Percentiles rank a stretch among this genome's conserved stretches.
Conservation (phyloP, 1,284 basidiomycete genomes). For the Sporisorium reilianum region DNA sequence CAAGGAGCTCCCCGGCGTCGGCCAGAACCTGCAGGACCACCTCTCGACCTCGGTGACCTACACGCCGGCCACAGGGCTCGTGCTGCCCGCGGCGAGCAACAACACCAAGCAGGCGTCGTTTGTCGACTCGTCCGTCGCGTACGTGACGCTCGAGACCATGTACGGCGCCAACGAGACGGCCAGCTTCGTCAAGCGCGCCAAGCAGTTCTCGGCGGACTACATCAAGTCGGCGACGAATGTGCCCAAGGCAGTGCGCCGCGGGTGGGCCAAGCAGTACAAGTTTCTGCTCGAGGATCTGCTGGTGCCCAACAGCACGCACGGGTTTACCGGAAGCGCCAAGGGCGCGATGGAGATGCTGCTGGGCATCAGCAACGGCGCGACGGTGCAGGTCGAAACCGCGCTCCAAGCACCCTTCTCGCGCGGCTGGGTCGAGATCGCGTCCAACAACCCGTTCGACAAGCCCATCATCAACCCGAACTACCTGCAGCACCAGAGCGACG, state of each 20-base stretch:
- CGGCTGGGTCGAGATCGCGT: conserved; percentile 56
- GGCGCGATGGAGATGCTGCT: conserved; percentile 60
- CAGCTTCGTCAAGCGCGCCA: conserved; percentile 37
- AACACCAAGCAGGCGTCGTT: conserved; percentile 48
- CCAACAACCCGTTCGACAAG: conserved; percentile 46
- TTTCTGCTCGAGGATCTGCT: conserved; percentile 41
- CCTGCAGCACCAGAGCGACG: conserved; percentile 50
- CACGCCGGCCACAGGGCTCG: conserved; percentile 34
- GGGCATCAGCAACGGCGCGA: conserved; percentile 45
- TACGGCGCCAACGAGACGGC: conserved; percentile 45
- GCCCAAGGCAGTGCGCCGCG: conserved; percentile 34
- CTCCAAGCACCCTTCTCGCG: conserved; percentile 65
- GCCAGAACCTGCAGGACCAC: conserved; percentile 74
- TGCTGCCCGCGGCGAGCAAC: conserved; percentile 32
- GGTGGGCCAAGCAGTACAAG: conserved; percentile 54
- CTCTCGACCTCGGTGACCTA: conserved; percentile 48
- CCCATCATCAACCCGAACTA: conserved; percentile 63
- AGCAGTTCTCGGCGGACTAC: conserved; percentile 33
- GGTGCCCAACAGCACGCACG: conserved; percentile 24
- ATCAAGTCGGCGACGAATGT: conserved; percentile 49
- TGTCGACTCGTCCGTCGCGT: conserved; percentile 60
- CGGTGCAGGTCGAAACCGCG: conserved; percentile 52
- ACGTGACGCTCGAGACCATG: conserved; percentile 53
- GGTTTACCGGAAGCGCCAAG: conserved; percentile 39
- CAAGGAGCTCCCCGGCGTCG: conserved; percentile 73